Evolutionary conservation across 1,284 basidiomycete genomes (phyloP), one percentile per base, ranked within the genome.

Genomic region (Ustilago lituana): DNA sequence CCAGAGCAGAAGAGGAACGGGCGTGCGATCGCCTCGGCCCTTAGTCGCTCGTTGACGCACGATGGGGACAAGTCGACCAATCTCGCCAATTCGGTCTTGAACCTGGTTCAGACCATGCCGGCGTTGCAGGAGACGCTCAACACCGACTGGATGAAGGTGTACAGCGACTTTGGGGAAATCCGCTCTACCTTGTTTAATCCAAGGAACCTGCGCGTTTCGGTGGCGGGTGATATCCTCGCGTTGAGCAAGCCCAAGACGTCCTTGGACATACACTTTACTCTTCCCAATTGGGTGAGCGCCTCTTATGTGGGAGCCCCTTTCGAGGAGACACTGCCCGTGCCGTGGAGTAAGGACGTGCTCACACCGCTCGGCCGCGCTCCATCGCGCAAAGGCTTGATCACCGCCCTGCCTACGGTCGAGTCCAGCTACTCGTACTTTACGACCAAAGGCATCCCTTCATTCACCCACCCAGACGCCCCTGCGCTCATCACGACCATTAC

Each of bases 1-100:
- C 96, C 96, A 0, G 90, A 94, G 77, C 86, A 92, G 79, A 98
- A 98, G 85, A 87, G 96, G 40, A 91, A 93, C 76, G 96, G 94
- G 1, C 88, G 85, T 76, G 89, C 87, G 20, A 90, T 98, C 11
- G 85, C 94, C 38, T 86, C 86, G 23, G 90, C 93, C 8, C 85
- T 94, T 37, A 89, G 87, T 82, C 84, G 88, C 22, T 87, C 89
- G 52, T 77, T 93, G 35, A 82, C 93, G 29, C 92, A 88, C 75
- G 87, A 88, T 64, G 85, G 88, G 53, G 49, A 74, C n/a, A 87
- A 86, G 59, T 94, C 92, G 11, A 91, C 92, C 1, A 88, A 88
- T 15, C 87, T 90, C 31, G 87, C 89, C 38, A 88, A 87, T 73
- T 87, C 88, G 33, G 84, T 98, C 32, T 85, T 95, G 22, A 85